Evolutionary conservation across 2,329 filamentous ascomycete genomes (phyloP).

Genomic region (Domatiomyces catenatus): DNA sequence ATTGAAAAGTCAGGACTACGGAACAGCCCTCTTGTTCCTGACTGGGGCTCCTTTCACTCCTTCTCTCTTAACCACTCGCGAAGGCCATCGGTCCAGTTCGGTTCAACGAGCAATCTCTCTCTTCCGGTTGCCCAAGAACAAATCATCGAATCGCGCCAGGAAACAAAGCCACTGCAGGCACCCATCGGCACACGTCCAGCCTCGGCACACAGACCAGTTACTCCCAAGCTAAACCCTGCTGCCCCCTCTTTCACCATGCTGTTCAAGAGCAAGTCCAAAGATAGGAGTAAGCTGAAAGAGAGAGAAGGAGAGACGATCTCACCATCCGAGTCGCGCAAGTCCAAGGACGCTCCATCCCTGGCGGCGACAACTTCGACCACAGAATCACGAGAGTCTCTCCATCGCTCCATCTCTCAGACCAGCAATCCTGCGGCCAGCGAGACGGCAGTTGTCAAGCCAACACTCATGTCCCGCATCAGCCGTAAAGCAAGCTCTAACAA

Average conservation of each 20-base stretch:
- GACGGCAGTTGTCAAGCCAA: conserved; percentile 26
- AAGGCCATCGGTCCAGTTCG: conserved; percentile 63
- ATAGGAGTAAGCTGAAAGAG: conserved; percentile 19
- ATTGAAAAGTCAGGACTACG: conserved; percentile 39
- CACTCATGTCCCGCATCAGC: conserved; percentile 37
- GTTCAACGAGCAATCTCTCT: conserved; percentile 50
- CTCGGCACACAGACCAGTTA: conserved; percentile 38
- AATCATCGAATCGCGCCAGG: conserved; percentile 21
- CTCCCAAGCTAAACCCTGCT: conserved; percentile 63
- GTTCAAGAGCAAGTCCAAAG: conserved; percentile 34
- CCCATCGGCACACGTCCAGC: conserved; percentile 68
- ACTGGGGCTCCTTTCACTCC: conserved; percentile 39
- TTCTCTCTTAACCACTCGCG: conserved; percentile 69
- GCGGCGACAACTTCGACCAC: conserved; percentile 25
- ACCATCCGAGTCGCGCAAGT: conserved; percentile 30
- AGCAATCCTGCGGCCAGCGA: conserved; percentile 25
- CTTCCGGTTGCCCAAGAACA: conserved; percentile 35
- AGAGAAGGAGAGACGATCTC: conserved; percentile 25
- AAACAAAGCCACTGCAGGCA: conserved; percentile 40
- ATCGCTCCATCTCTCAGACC: conserved; percentile 30
- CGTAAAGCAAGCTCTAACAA: conserved; percentile 32
- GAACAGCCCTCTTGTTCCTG: conserved; percentile 36
- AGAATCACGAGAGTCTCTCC: conserved; percentile 34
- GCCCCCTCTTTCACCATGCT: conserved; percentile 74
- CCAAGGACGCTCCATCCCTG: conserved; percentile 30